Evolutionary conservation across 2,329 filamentous ascomycete genomes (phyloP).

Genomic region (Aspergillus niger): DNA sequence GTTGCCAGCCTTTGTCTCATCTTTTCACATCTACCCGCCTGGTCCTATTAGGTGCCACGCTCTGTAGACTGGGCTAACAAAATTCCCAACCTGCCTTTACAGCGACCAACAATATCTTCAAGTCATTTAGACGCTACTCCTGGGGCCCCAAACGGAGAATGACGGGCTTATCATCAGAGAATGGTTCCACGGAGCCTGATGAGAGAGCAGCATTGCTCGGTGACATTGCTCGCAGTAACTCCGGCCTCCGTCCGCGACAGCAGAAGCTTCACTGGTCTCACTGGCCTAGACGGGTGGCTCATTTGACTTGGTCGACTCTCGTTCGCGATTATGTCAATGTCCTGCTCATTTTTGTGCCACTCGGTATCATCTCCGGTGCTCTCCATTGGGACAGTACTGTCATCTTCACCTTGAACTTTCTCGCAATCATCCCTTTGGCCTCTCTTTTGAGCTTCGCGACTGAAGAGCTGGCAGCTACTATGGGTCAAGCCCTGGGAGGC

Average conservation of each 20-base stretch:
- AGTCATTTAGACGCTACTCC: constrained; percentile 33
- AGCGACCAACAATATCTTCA: constrained; percentile 33
- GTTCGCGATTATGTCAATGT: constrained; percentile 59
- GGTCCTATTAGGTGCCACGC: not conserved
- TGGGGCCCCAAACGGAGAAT: constrained; percentile 34
- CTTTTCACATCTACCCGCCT: not conserved
- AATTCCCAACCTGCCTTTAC: not conserved
- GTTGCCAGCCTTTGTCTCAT: not conserved
- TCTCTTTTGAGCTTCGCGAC: constrained; percentile 65
- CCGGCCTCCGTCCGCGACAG: constrained; percentile 22
- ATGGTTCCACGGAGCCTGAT: constrained; percentile 33
- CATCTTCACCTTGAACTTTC: constrained; percentile 65
- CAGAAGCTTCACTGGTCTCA: constrained; percentile 44
- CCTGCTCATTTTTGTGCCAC: constrained; percentile 64
- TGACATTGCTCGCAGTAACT: constrained; percentile 21
- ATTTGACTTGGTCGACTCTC: constrained; percentile 48
- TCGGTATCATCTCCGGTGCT: constrained; percentile 65
- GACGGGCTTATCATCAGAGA: constrained; percentile 29
- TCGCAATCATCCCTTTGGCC: constrained; percentile 65
- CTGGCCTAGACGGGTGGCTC: constrained; percentile 42
- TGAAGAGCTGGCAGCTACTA: constrained; percentile 61
- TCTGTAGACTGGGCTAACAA: constrained; percentile 16
- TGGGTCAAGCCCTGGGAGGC: constrained; percentile 64
- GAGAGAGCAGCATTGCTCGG: constrained; percentile 41
- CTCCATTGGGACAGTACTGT: constrained; percentile 57